Evolutionary conservation across 2,329 filamentous ascomycete species (phyloP), one percentile per base, ranked within the genome.

Genomic region (Diaporthe sp.): DNA sequence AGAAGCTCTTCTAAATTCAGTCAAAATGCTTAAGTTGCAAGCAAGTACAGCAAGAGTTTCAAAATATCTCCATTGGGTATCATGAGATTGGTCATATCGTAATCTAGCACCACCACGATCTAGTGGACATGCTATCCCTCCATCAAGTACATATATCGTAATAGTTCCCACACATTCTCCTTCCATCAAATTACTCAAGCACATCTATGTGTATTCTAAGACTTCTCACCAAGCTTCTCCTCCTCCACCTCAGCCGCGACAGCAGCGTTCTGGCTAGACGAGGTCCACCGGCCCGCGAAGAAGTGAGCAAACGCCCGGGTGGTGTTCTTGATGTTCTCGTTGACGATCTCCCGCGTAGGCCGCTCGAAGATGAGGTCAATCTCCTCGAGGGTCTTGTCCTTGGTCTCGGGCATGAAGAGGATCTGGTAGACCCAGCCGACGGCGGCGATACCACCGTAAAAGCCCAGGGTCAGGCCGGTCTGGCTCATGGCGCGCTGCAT

Each of bases 361-460:
- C 89, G 86, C 67, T 88, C 86, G 80, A 94, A 94, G 28, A 94
- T 85, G 50, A 90, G 84, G 75, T 94, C 92, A 75, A 94, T 94
- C 82, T 94, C 92, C 82, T 94, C 93, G 0, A 94, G 87, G 4
- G 84, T 87, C 82, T 88, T 89, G 81, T 92, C 90, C 86, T 94
- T 94, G 3, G 92, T 94, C 85, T 94, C 92, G 0, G 92, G 92
- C 93, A 94, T 94, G 83, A 94, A 94, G 67, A 94, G 81, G 61
- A 94, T 85, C 83, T 94, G 92, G 82, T 94, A 94, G 78, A 93
- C 85, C 89, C 92, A 93, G 17, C 92, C 93, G 0, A 94, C 13
- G 0, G 93, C 87, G 0, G 92, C 92, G 71, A 94, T 94, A 22
- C 93, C 93, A 6, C 93, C 92, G 81, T 94, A 95, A 83, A 95